Conservation (phyloP, 306 rosid species). For the Prunus mira region DNA sequence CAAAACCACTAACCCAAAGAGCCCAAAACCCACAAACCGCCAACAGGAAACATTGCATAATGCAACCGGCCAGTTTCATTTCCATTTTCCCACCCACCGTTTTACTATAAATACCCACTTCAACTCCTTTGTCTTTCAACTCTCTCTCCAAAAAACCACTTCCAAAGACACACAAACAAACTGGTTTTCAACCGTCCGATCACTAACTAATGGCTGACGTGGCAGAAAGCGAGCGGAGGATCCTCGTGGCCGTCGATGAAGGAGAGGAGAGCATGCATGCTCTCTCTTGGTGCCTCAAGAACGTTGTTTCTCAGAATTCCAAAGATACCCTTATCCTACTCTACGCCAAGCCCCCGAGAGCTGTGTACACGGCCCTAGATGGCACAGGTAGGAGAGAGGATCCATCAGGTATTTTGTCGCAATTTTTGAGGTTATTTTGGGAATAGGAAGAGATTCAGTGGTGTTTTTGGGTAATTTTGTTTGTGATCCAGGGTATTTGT, state of each 20-base stretch:
- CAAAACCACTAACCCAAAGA: conserved; percentile 22
- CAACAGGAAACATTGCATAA: conserved; percentile 19
- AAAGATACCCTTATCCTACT: conserved; percentile 64
- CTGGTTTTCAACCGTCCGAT: conserved; percentile 10
- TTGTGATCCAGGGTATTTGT: conserved; percentile 53
- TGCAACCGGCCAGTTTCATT: neutral
- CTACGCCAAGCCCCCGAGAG: conserved; percentile 56
- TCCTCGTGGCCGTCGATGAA: conserved; percentile 82
- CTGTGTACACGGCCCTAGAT: conserved; percentile 47
- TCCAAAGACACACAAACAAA: neutral
- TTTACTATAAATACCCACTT: conserved; percentile 8
- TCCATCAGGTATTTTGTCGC: neutral
- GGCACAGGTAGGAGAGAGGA: conserved; percentile 54
- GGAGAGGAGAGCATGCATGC: conserved; percentile 87
- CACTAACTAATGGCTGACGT: conserved; percentile 39
- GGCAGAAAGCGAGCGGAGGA: conserved; percentile 46
- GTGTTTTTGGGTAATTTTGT: neutral
- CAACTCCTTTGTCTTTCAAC: neutral
- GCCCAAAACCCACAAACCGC: conserved; percentile 38
- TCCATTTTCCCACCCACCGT: neutral
- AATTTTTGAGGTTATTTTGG: neutral
- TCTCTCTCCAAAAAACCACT: neutral
- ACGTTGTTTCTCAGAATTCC: conserved; percentile 47
- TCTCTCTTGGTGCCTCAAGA: conserved; percentile 75
- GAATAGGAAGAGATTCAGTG: neutral